Percentiles rank a stretch among this genome's conserved stretches.
Evolutionary conservation across 2,329 filamentous ascomycete genomes (phyloP).

Genomic region (Arthrobotrys megalospora): DNA sequence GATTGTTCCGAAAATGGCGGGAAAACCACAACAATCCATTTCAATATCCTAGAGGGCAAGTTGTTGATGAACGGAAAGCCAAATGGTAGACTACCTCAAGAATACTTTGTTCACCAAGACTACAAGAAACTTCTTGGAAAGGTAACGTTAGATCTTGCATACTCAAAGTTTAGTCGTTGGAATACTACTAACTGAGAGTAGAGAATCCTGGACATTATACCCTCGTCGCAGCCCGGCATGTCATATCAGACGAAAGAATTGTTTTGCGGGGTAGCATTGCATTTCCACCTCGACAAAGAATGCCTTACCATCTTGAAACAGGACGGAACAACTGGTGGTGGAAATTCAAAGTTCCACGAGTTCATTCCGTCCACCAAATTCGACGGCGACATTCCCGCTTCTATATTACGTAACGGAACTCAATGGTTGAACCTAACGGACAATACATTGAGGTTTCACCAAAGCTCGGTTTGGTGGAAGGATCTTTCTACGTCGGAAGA

Average conservation of each 20-base stretch:
- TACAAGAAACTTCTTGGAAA: conserved; percentile 70
- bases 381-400: conserved; percentile 12
- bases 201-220: conserved; percentile 65
- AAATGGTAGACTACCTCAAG: conserved; percentile 69
- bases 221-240: conserved; percentile 66
- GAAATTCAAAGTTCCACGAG: background rate
- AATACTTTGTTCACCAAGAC: conserved; percentile 68
- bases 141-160: no score
- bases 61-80: conserved; percentile 72
- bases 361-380: conserved; percentile 26
- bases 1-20: conserved; percentile 63
- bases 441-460: conserved; percentile 2
- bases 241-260: conserved; percentile 65
- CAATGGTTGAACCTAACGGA: conserved; percentile 41
- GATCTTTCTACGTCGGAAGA: background rate
- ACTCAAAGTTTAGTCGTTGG: no score
- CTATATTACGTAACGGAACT: conserved; percentile 11
- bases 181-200: conserved; percentile 9
- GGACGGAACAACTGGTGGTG: background rate
- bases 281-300: conserved; percentile 21
- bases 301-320: conserved; percentile 31
- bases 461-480: conserved; percentile 20
- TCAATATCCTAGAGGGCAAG: conserved; percentile 71
- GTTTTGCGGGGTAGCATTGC: conserved; percentile 61
- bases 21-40: conserved; percentile 67